A percentile compares a stretch with the other conserved stretches of the same genome.
Conservation (phyloP, 2,329 filamentous ascomycete genomes). For the Alternaria sp. region DNA sequence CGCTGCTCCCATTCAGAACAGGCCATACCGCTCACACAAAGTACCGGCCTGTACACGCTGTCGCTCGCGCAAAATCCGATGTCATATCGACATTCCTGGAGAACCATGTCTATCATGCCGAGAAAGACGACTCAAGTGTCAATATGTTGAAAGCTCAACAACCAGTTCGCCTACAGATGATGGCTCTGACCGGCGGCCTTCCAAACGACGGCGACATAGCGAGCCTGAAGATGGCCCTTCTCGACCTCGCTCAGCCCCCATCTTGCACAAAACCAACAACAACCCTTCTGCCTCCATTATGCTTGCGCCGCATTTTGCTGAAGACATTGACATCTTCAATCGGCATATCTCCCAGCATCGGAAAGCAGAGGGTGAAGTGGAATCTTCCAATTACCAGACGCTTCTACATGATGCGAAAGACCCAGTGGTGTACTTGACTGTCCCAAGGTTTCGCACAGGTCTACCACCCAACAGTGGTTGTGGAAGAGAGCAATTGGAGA, state of each 20-base stretch:
- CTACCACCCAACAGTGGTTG: slow-evolving; percentile 46
- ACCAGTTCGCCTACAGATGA: slow-evolving; percentile 36
- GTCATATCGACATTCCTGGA: slow-evolving; percentile 52
- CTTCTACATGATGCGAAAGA: slow-evolving; percentile 57
- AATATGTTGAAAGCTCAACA: slow-evolving; percentile 43
- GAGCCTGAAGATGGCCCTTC: slow-evolving; percentile 33
- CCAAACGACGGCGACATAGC: slow-evolving; percentile 42
- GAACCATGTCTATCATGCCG: slow-evolving; percentile 53
- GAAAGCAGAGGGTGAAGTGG: slow-evolving; percentile 37
- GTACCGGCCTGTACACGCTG: slow-evolving; percentile 55
- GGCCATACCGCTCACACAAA: slow-evolving; percentile 56
- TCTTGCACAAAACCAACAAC: slow-evolving; percentile 41
- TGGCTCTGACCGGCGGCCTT: slow-evolving; percentile 30
- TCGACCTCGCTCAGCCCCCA: slow-evolving; percentile 36
- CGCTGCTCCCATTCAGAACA: slow-evolving; percentile 44
- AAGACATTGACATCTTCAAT: slow-evolving; percentile 54
- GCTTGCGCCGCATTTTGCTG: slow-evolving; percentile 53
- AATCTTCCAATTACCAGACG: slow-evolving; percentile 58
- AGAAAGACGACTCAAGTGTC: slow-evolving; percentile 49
- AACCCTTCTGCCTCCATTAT: slow-evolving; percentile 51
- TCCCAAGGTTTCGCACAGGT: slow-evolving; percentile 61
- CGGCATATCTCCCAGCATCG: slow-evolving; percentile 50
- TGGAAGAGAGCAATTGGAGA: slow-evolving; percentile 52
- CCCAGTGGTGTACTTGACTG: slow-evolving; percentile 55
- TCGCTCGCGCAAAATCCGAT: slow-evolving; percentile 54